phyloP scores from a whole-genome alignment of 2,329 filamentous ascomycete genomes.

The Ophiocordyceps camponoti-saundersi region DNA sequence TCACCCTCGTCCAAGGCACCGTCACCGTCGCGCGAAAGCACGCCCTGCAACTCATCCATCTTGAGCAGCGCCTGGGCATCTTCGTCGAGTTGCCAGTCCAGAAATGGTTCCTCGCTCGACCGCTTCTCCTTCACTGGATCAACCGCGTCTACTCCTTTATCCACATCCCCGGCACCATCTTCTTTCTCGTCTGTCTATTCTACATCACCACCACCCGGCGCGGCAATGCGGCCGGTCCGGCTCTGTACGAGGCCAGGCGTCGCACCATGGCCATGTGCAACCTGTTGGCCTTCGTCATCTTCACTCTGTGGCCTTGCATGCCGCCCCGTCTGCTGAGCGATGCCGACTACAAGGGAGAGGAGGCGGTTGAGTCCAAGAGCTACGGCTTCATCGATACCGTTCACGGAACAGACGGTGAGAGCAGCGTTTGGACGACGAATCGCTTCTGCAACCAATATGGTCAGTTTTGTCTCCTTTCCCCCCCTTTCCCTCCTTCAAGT shows the following conservation, averaged over 20 bases:
- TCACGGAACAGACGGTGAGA: slow-evolving; percentile 30
- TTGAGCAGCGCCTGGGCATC: slow-evolving; percentile 47
- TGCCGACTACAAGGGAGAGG: slow-evolving; percentile 32
- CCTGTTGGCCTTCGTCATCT: slow-evolving; percentile 40
- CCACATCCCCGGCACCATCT: slow-evolving; percentile 60
- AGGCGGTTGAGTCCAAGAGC: slow-evolving; percentile 40
- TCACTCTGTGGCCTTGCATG: slow-evolving; percentile 49
- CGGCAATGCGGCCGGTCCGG: slow-evolving; percentile 15
- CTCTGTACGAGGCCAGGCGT: slow-evolving; percentile 36
- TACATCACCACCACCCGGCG: slow-evolving; percentile 48
- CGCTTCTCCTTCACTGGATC: slow-evolving; percentile 46
- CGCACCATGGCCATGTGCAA: slow-evolving; percentile 47
- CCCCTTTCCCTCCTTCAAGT: background rate
- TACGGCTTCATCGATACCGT: slow-evolving; percentile 47
- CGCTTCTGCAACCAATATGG: slow-evolving; percentile 62
- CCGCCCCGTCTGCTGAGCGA: slow-evolving; percentile 42
- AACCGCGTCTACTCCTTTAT: slow-evolving; percentile 64
- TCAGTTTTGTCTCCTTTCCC: slow-evolving; percentile 12
- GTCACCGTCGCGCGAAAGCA: slow-evolving; percentile 52
- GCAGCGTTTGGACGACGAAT: slow-evolving; percentile 50
- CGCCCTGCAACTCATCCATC: slow-evolving; percentile 47
- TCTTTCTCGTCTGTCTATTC: slow-evolving; percentile 53
- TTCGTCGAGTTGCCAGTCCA: slow-evolving; percentile 51
- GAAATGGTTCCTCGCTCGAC: slow-evolving; percentile 31
- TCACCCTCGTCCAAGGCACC: slow-evolving; percentile 50